phyloP scores from a whole-genome alignment of 202 grass and related monocot genomes.

The Setaria viridis region DNA sequence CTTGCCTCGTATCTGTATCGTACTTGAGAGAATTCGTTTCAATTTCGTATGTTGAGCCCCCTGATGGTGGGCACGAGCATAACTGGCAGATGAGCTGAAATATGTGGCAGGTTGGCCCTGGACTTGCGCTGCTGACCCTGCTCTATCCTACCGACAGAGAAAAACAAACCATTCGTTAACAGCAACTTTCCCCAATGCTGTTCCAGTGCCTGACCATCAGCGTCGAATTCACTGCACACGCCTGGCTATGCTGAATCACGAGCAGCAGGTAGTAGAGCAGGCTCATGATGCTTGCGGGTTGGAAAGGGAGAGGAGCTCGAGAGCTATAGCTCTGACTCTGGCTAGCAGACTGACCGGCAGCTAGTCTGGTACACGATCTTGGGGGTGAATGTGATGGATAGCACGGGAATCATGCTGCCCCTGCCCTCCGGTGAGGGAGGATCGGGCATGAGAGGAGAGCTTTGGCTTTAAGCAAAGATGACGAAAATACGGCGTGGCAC shows the following conservation, averaged over 20 bases:
- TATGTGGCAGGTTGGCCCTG: not conserved
- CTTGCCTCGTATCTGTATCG: too few relatives aligned
- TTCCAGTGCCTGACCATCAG: not conserved
- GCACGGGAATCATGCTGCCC: conserved; percentile 48
- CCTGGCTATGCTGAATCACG: not conserved
- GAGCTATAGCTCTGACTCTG: not conserved
- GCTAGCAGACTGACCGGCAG: not conserved
- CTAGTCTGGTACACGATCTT: not conserved
- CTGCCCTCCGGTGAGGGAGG: conserved; percentile 31
- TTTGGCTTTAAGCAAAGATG: conserved; percentile 47
- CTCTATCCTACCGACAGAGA: not conserved
- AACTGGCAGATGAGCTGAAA: too few relatives aligned
- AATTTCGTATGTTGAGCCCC: too few relatives aligned
- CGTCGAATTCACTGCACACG: conserved; percentile 9
- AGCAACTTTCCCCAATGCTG: not conserved
- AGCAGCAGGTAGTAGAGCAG: not conserved
- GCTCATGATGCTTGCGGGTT: conserved; percentile 12
- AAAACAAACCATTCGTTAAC: not conserved
- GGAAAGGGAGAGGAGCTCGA: not conserved
- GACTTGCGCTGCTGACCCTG: not conserved
- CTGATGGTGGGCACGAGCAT: too few relatives aligned
- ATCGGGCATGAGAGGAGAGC: not conserved
- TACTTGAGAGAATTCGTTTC: too few relatives aligned
- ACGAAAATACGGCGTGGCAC: not conserved
- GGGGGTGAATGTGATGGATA: not conserved